Conservation (phyloP, 352 stramenopile genomes). For the Phytophthora macrochlamydospora region DNA sequence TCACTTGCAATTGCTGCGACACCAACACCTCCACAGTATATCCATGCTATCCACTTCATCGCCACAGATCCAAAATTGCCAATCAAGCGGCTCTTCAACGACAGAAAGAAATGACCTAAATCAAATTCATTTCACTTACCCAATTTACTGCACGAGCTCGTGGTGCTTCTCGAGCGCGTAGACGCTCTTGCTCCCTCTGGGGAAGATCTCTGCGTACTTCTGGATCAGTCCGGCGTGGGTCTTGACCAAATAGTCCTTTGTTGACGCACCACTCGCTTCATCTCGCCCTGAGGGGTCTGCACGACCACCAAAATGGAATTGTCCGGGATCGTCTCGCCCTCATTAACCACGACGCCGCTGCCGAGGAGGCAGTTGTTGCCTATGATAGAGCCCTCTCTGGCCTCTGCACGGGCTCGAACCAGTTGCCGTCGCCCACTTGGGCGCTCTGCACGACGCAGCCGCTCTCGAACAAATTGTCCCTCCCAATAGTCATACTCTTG, state of each 20-base stretch:
- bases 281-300: conserved; percentile 30
- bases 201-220: conserved; percentile 77
- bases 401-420: conserved; percentile 74
- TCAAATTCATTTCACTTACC: background rate
- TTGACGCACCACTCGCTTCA: conserved; percentile 47
- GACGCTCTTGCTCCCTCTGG: conserved; percentile 65
- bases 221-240: conserved; percentile 62
- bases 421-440: conserved; percentile 68
- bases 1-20: background rate
- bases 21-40: conserved; percentile 4
- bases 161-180: conserved; percentile 85
- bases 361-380: conserved; percentile 85
- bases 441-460: conserved; percentile 67
- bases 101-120: no score
- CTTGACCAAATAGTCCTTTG: conserved; percentile 72
- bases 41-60: conserved; percentile 4
- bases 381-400: conserved; percentile 60
- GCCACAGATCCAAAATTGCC: conserved; percentile 16
- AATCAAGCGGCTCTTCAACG: conserved; percentile 24
- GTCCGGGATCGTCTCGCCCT: conserved; percentile 65
- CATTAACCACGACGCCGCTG: conserved; percentile 74
- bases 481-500: conserved; percentile 57
- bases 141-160: conserved; percentile 44
- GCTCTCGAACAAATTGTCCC: conserved; percentile 81
- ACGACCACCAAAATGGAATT: conserved; percentile 78